These are phyloP conservation scores for Leucocoprinus birnbaumii DNA, from an alignment of 768 basidiomycete species.

Conservation along the genomic window DNA sequence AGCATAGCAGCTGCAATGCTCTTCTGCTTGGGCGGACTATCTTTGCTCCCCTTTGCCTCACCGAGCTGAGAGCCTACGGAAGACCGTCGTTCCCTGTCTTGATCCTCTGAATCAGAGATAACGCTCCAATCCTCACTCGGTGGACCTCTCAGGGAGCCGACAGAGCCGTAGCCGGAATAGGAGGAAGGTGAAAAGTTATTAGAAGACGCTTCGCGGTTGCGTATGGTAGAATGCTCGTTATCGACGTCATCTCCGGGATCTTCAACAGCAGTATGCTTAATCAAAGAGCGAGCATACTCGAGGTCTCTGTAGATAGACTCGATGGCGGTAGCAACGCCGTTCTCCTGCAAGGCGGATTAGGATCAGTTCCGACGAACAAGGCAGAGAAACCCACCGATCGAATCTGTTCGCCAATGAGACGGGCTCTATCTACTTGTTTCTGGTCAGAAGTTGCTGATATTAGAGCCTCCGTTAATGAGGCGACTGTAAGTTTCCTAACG, in stretches of 20 bases:
- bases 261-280: conserved; percentile 53
- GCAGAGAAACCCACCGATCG: conserved; percentile 51
- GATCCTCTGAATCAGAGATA: conserved; percentile 66
- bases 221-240: conserved; percentile 35
- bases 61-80: conserved; percentile 52
- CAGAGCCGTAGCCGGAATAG: conserved; percentile 53
- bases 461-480: conserved; percentile 76
- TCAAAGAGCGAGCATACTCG: conserved; percentile 87
- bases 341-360: conserved; percentile 56
- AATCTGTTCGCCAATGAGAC: conserved; percentile 82
- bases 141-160: conserved; percentile 47
- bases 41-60: conserved; percentile 30
- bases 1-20: conserved; percentile 61
- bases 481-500: conserved; percentile 84
- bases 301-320: conserved; percentile 96
- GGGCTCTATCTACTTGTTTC: conserved; percentile 88
- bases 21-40: conserved; percentile 50
- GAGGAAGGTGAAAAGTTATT: conserved; percentile 27
- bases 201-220: conserved; percentile 21
- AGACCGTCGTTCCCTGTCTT: conserved; percentile 41
- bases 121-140: conserved; percentile 88
- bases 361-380: background rate
- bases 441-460: conserved; percentile 78
- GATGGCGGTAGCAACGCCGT: conserved; percentile 90
- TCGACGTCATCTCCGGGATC: conserved; percentile 31